A percentile compares a stretch with the other conserved stretches of the same genome.
These are phyloP conservation scores for Ascoidea asiatica DNA, from an alignment of 805 yeast species.

Conservation along the genomic window DNA sequence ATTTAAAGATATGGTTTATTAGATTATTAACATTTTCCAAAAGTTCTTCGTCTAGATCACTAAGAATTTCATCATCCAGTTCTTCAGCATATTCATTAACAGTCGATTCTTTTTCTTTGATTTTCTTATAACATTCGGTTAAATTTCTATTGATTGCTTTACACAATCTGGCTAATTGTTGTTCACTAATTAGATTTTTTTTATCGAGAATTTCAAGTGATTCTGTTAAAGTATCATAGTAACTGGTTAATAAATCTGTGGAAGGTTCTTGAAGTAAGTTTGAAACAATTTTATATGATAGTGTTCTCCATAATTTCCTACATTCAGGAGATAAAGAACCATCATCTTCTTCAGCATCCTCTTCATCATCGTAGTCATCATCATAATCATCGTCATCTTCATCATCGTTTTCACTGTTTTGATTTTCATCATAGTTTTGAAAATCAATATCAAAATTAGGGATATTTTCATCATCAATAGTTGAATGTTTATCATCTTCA, in stretches of 20 bases:
- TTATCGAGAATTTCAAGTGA: constrained; percentile 59
- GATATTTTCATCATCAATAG: too few relatives aligned
- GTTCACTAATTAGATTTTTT: constrained; percentile 33
- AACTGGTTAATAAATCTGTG: constrained; percentile 67
- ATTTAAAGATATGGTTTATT: constrained; percentile 56
- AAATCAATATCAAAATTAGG: too few relatives aligned
- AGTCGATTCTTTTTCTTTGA: constrained; percentile 55
- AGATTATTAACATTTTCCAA: constrained; percentile 76
- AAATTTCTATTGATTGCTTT: constrained; percentile 47
- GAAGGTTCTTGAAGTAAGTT: constrained; percentile 70
- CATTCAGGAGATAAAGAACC: constrained; percentile 34
- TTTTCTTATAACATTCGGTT: constrained; percentile 55
- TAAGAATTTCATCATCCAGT: constrained; percentile 70
- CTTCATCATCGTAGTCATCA: neutral
- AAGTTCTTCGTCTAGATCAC: constrained; percentile 79
- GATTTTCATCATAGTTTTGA: too few relatives aligned
- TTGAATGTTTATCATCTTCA: too few relatives aligned
- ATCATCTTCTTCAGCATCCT: neutral
- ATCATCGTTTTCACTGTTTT: too few relatives aligned
- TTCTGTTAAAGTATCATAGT: constrained; percentile 58
- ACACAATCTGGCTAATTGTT: constrained; percentile 42
- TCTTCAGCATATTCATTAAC: constrained; percentile 88
- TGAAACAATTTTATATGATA: constrained; percentile 52
- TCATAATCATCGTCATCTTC: neutral
- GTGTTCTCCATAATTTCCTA: constrained; percentile 54